Conservation (phyloP, 2,329 filamentous ascomycete species). For the Scolecobasidium constrictum region DNA sequence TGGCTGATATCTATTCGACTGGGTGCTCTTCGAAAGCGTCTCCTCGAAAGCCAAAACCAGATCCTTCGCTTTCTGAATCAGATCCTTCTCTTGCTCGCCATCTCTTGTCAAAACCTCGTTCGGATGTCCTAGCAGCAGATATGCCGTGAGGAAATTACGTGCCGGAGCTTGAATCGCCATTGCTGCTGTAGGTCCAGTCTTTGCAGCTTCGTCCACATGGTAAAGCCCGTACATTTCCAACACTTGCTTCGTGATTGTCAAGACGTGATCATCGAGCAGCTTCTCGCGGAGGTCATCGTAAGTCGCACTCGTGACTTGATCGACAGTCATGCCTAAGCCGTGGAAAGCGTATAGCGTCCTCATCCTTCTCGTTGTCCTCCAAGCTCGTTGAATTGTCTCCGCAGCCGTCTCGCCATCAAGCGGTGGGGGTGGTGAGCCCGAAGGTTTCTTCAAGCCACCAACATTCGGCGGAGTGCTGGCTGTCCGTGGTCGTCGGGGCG, state of each 20-base stretch:
- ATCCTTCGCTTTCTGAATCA: slow-evolving; percentile 69
- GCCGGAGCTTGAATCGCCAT: slow-evolving; percentile 41
- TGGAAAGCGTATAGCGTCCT: slow-evolving; percentile 55
- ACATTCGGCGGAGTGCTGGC: slow-evolving; percentile 40
- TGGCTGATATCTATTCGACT: slow-evolving; percentile 55
- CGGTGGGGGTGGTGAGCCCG: slow-evolving; percentile 14
- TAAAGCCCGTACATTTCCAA: slow-evolving; percentile 58
- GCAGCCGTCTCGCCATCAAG: slow-evolving; percentile 53
- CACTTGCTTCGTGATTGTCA: slow-evolving; percentile 54
- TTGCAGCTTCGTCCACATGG: slow-evolving; percentile 44
- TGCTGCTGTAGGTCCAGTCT: slow-evolving; percentile 47
- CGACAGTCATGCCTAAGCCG: slow-evolving; percentile 56
- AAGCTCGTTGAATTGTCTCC: slow-evolving; percentile 57
- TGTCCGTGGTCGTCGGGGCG: slow-evolving; percentile 46
- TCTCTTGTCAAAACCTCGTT: slow-evolving; percentile 68
- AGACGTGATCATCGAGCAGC: slow-evolving; percentile 55
- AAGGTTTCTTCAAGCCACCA: slow-evolving; percentile 28
- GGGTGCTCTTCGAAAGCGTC: slow-evolving; percentile 54
- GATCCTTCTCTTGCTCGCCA: slow-evolving; percentile 56
- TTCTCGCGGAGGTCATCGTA: slow-evolving; percentile 66
- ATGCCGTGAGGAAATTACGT: slow-evolving; percentile 67
- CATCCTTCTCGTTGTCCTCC: slow-evolving; percentile 49
- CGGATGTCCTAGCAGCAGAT: slow-evolving; percentile 69
- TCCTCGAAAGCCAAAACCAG: slow-evolving; percentile 69
- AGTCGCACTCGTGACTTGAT: slow-evolving; percentile 55